Base-by-base conservation (phyloP, 169 alveolate genomes). In the Ophryocystis elektroscirrha region DNA sequence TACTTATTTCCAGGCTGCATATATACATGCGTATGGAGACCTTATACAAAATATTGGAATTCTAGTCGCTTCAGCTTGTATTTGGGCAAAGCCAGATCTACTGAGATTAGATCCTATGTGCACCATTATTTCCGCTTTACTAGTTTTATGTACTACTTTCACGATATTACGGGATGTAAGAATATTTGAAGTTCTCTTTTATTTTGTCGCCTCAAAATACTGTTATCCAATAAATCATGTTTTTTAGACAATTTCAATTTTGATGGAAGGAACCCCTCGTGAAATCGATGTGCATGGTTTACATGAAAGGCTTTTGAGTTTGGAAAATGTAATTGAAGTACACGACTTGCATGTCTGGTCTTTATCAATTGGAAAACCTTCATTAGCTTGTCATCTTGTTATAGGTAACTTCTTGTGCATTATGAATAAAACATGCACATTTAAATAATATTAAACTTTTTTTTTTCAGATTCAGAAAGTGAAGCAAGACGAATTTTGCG, bases 311-410 rank as follows among this genome's bases (percentile, higher is more conserved):
- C 51, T 84, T 47, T 47, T 56, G 45, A 60, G 60, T 2, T 62
- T 89, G 26, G 68, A 78, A 26, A 84, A 86, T 15, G 97, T 89
- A 27, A 56, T 55, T 24, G 91, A 81, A 41, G 74, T 89, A 28
- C 96, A 89, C 60, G 96, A 85, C 58, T 73, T 89, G 38, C 97
- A 89, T 69, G 83, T 85, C n/a, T 89, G 97, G 97, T 74, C 89
- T 22, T 62, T 89, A 15, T 68, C 87, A 19, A 69, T 78, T 27
- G 95, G 95, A 12, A 78, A 78, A 49, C 83, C 84, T 12, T 76
- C 90, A 19, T 59, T 88, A 48, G 79, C 87, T 45, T 77, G 83
- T 27, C 96, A 88, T 60, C 69, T 88, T n/a, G 79, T 70, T 39
- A 77, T 81, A 43, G 70, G 1, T 25, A 36, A 4, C 2, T 36